Evolutionary conservation across 2,329 filamentous ascomycete species (phyloP), one percentile per base, ranked within the genome.

Genomic region (Alternaria gansuensis): DNA sequence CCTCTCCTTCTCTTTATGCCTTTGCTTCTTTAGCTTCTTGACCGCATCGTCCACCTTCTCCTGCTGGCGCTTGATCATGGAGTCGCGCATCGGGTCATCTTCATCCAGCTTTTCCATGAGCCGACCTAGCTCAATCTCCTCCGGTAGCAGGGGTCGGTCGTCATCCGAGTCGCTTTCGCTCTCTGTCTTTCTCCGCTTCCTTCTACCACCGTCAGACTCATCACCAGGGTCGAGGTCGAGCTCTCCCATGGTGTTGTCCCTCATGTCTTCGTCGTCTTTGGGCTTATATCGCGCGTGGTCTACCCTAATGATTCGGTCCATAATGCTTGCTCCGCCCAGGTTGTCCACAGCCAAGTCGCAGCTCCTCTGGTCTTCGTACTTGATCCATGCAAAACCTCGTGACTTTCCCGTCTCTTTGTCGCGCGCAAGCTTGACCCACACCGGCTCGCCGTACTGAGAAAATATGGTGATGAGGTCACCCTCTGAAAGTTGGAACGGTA

Each of bases 341-440:
- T 99, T 99, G 79, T 99, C 95, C 9, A 99, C 96, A 0, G 96
- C 95, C 40, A 99, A 82, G 78, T 98, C 94, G 62, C 92, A 96
- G 79, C 93, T 97, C 68, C 94, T 86, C 81, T 99, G 95, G 78
- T 99, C 94, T 77, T 99, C 95, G 79, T 98, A 99, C 76, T 99
- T 99, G 58, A 99, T 84, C 84, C 96, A 99, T 3, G 90, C 93
- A 75, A 98, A 99, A 0, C 95, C 95, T 66, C 90, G 90, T 62
- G 91, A 96, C 79, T 97, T 97, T 62, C 95, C 95, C 0, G 93
- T 96, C 76, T 98, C 96, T 75, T 95, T 95, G 83, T 99, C 95
- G 72, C 95, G 92, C 46, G 90, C 88, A 11, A 99, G 87, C 71
- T 97, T 96, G 59, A 99, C 84, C 79, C 94, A 96, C 3, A 93